phyloP scores from a whole-genome alignment of 495 filamentous ascomycete species.

The Aspergillus asperescens region DNA sequence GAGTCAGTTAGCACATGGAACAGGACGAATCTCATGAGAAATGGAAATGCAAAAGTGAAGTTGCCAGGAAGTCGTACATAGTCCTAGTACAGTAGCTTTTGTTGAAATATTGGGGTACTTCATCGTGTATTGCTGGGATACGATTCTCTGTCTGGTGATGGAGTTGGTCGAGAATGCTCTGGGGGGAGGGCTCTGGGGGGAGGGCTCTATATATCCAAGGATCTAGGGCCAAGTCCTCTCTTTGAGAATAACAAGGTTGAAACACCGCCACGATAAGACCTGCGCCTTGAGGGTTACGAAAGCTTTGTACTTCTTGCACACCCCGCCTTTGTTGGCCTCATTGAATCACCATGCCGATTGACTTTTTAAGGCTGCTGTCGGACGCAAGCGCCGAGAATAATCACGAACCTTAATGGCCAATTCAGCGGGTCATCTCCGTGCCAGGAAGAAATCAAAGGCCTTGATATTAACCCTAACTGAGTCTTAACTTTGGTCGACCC shows the following conservation, averaged over 20 bases:
- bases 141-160: not conserved
- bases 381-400: not conserved
- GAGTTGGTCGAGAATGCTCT: not conserved
- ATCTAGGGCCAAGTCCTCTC: not conserved
- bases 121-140: not conserved
- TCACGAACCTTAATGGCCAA: not conserved
- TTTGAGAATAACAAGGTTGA: not conserved
- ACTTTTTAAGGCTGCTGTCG: not conserved
- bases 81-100: not conserved
- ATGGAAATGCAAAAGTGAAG: not conserved
- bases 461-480: too few species aligned
- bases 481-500: too few species aligned
- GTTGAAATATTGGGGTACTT: not conserved
- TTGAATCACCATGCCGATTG: not conserved
- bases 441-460: too few species aligned
- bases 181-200: too few species aligned
- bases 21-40: not conserved
- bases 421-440: too few species aligned
- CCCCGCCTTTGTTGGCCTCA: not conserved
- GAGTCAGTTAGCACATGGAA: constrained; percentile 1
- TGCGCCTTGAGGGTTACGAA: not conserved
- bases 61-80: constrained; percentile 3
- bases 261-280: not conserved
- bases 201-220: not conserved
- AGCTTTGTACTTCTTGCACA: not conserved